Evolutionary conservation across 139 green algal species (phyloP), one percentile per base, ranked within the genome.

Genomic region (Astrephomene gubernaculifera): DNA sequence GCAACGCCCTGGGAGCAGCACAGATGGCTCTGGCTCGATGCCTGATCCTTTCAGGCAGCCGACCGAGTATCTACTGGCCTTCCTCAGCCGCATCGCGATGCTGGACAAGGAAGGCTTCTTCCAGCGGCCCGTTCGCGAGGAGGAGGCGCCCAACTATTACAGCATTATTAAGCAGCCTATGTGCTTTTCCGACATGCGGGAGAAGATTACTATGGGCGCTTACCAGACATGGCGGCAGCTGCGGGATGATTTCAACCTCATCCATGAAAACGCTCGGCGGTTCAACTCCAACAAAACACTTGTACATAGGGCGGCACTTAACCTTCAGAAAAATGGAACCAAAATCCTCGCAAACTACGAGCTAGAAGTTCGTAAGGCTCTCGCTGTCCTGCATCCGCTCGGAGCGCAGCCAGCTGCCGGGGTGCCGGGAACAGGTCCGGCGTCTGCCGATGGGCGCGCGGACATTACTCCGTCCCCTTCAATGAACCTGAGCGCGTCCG

Each of bases 151-250:
- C 27, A 80, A 81, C 57, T 93, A 93, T 75, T 91, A 89, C 85
- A 87, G 22, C 31, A 52, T 90, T 43, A 91, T 94, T 44, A 89
- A 92, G 65, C 36, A 82, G n/a, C 91, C 91, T 22, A 92, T 94
- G 88, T 91, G 87, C 82, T 92, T 94, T 69, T 29, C 68, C 21
- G 63, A 44, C 36, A 92, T 94, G 84, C 82, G 82, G 29, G 63
- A 80, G 29, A 92, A 92, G 85, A 75, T 92, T 33, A 54, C 25
- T 7, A n/a, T 53, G 19, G 57, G 76, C 36, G 68, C 84, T 69
- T 95, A 93, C 70, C 85, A 75, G 49, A 88, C 80, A 25, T 94
- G 82, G 87, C 68, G 82, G 38, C 36, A 95, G 63, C 86, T 94
- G 39, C 86, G 83, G 38, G 85, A 90, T 29, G 86, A 90, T 61